Evolutionary conservation across 2,329 filamentous ascomycete genomes (phyloP), one percentile per base, ranked within the genome.

Genomic region (Penicillium crustosum): DNA sequence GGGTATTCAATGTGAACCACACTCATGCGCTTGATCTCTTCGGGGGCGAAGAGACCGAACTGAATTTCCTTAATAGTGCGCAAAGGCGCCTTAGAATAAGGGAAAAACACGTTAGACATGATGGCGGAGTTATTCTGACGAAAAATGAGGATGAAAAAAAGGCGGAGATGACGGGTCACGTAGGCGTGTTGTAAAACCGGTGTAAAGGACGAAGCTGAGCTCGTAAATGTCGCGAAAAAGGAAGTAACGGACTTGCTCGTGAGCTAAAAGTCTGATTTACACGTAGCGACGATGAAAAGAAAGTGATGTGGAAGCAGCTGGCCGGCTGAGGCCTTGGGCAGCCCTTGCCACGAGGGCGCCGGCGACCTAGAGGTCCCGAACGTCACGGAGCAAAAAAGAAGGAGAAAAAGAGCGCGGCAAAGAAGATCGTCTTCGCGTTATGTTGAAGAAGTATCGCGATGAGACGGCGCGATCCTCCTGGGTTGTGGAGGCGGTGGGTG

Each of bases 21-120:
- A 78, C 93, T 97, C 91, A 97, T 95, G 71, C 89, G 93, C 83
- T 99, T 97, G 79, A 97, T 96, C 82, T 99, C 95, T 76, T 99
- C 94, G 27, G 94, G 94, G 36, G 94, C 96, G 78, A 99, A 86
- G 74, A 99, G 86, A 73, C 94, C 94, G 75, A 99, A 99, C 83
- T 99, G 95, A 70, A 99, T 96, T 84, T 99, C 95, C 84, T 97
- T 89, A 71, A 99, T 93, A 66, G 90, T 96, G 83, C 94, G 93
- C 85, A 97, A 85, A 77, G 93, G 93, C 86, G 90, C 93, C 85
- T 90, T 93, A 76, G 91, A 96, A 79, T 92, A 91, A 73, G 89
- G 84, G 74, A 96, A 96, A 75, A 88, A 88, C 67, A 93, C 88
- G 80, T 95, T 96, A 81, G 93, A 86, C 94, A 99, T 96, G 73